Conservation (phyloP, 768 basidiomycete species). For the Mycena galericulata region DNA sequence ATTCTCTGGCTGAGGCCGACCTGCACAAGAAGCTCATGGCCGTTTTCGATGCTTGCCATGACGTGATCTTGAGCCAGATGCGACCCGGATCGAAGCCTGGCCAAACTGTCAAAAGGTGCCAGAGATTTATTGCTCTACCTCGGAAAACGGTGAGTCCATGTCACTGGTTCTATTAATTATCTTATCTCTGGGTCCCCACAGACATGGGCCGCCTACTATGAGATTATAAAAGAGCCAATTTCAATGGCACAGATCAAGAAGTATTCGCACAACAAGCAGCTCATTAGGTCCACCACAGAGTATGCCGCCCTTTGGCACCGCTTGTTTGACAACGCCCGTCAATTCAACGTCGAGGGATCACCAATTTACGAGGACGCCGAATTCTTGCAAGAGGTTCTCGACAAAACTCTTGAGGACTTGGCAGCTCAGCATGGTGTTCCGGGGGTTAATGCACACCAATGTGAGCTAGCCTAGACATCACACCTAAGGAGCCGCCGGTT, state of each 20-base stretch:
- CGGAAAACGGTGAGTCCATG: neutral
- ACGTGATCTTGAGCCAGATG: neutral
- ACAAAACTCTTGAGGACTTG: neutral
- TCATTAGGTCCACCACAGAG: neutral
- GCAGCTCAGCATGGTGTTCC: neutral
- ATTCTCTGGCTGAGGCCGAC: neutral
- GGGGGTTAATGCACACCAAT: no score
- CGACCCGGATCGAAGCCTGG: neutral
- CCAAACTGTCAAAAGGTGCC: neutral
- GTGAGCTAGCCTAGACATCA: no score
- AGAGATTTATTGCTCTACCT: neutral
- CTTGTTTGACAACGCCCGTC: slow-evolving; percentile 6
- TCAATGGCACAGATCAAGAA: slow-evolving; percentile 12
- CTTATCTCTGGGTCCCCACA: no score
- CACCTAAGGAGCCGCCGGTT: no score
- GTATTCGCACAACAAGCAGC: neutral
- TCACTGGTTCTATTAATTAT: no score
- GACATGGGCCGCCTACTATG: no score
- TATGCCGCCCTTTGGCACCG: slow-evolving; percentile 9
- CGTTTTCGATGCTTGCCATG: neutral
- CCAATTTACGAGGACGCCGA: neutral
- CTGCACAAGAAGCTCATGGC: neutral
- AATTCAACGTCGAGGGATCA: neutral
- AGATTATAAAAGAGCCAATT: slow-evolving; percentile 9
- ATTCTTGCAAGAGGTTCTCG: neutral